Evolutionary conservation across 2,329 filamentous ascomycete genomes (phyloP).

Genomic region (Sclerotiophoma versabilis): DNA sequence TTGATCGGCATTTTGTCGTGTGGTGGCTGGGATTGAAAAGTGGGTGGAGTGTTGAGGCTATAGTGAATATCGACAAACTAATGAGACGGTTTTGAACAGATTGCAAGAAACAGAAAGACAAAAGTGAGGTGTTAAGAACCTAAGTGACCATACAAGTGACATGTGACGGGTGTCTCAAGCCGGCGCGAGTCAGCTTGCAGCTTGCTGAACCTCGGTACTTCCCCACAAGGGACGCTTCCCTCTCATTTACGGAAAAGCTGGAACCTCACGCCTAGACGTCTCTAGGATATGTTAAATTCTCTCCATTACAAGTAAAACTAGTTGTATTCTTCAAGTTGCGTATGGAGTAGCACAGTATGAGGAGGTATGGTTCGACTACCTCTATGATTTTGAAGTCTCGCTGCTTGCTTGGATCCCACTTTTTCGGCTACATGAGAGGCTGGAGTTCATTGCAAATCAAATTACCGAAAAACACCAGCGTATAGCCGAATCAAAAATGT

Average conservation of each 20-base stretch:
- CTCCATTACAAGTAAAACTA: no score
- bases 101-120: not conserved
- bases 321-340: no score
- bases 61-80: not conserved
- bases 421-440: not conserved
- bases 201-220: slow-evolving; percentile 7
- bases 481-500: not conserved
- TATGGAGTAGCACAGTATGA: no score
- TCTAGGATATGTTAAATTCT: no score
- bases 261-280: no score
- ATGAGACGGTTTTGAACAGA: not conserved
- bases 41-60: not conserved
- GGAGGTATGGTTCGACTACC: no score
- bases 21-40: not conserved
- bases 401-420: not conserved
- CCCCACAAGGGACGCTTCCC: slow-evolving; percentile 1
- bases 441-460: not conserved
- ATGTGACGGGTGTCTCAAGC: slow-evolving; percentile 12
- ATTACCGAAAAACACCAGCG: slow-evolving; percentile 8
- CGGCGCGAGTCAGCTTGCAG: slow-evolving; percentile 15
- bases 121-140: not conserved
- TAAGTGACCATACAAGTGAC: slow-evolving; percentile 1
- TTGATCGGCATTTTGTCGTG: slow-evolving; percentile 34
- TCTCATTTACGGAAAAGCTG: no score
- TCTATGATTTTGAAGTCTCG: no score